phyloP scores from a whole-genome alignment of 441 rosid genomes.

The Erodium trifolium region DNA sequence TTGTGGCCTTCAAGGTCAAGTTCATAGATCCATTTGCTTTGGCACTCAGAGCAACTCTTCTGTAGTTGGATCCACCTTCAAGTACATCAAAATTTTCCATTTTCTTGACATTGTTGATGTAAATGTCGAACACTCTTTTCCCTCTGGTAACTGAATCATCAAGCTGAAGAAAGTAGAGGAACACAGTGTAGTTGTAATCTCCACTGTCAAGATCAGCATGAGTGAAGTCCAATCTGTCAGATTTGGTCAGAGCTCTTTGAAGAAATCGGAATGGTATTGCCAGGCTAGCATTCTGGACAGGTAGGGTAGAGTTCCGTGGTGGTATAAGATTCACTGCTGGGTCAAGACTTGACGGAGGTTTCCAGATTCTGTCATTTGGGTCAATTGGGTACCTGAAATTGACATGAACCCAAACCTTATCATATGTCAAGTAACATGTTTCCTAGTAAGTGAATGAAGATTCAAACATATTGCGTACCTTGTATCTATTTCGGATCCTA shows the following conservation, averaged over 20 bases:
- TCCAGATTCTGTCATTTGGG: slow-evolving; percentile 55
- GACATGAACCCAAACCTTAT: slow-evolving; percentile 6
- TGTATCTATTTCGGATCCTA: background rate
- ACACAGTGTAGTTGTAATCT: slow-evolving; percentile 34
- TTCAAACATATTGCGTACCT: background rate
- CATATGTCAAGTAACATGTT: background rate
- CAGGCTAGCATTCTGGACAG: slow-evolving; percentile 9
- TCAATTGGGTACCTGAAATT: slow-evolving; percentile 50
- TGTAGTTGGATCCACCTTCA: slow-evolving; percentile 33
- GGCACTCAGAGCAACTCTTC: slow-evolving; percentile 26
- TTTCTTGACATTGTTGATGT: slow-evolving; percentile 31
- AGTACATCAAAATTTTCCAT: slow-evolving; percentile 33
- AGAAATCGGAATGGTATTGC: slow-evolving; percentile 47
- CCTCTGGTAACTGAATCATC: slow-evolving; percentile 25
- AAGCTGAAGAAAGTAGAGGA: slow-evolving; percentile 59
- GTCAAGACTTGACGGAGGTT: slow-evolving; percentile 21
- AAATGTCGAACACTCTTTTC: slow-evolving; percentile 48
- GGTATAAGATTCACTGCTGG: slow-evolving; percentile 12
- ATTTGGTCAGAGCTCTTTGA: slow-evolving; percentile 32
- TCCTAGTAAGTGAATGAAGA: background rate
- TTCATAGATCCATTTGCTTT: slow-evolving; percentile 42
- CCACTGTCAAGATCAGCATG: slow-evolving; percentile 28
- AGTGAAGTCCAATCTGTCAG: slow-evolving; percentile 33
- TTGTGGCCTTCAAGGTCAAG: slow-evolving; percentile 41
- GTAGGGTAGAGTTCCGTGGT: background rate